These are phyloP conservation scores for Arabidopsis thaliana DNA, from an alignment of 345 rosid genomes.

Conservation along the genomic window TAIR10.1 NC_003074.8:4122001-4122500, in stretches of 20 bases:
- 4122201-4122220: constrained; percentile 72
- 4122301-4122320: constrained; percentile 33
- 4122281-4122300: constrained; percentile 28
- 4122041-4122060: constrained; percentile 28
- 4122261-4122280: constrained; percentile 65
- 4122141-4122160: constrained; percentile 71
- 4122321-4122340: constrained; percentile 38
- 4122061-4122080: constrained; percentile 23
- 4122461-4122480: constrained; percentile 80
- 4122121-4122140: constrained; percentile 53
- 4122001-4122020: constrained; percentile 36
- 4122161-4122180: constrained; percentile 75
- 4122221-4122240: constrained; percentile 88
- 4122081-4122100: constrained; percentile 37
- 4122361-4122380: constrained; percentile 69
- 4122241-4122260: constrained; percentile 73
- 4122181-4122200: constrained; percentile 63
- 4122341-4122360: constrained; percentile 37
- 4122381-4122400: constrained; percentile 65
- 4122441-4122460: constrained; percentile 65
- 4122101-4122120: constrained; percentile 31
- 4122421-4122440: constrained; percentile 44
- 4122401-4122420: constrained; percentile 43
- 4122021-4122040: background rate
- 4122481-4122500: constrained; percentile 77